Base-by-base conservation (phyloP, 2,329 filamentous ascomycete species). In the Clonostachys solani region DNA sequence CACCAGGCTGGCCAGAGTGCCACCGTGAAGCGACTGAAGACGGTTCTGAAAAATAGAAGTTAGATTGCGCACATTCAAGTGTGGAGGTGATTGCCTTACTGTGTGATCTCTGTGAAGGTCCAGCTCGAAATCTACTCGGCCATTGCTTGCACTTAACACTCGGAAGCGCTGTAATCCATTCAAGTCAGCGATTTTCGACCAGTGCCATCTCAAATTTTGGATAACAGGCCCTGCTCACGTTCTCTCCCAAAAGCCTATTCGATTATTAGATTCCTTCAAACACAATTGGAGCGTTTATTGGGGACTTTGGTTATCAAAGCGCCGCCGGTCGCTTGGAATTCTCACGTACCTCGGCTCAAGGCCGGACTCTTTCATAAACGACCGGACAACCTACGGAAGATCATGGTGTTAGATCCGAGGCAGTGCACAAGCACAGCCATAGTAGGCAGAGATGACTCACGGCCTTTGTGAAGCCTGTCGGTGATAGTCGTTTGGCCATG, bases 321-420 rank as follows among this genome's bases (percentile, higher is more conserved):
- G 10, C 23, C 23, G 23, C 23, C 10, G 23, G 23, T 29, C 40
- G 33, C 35, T 10, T 15, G 23, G 17, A n/a, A 18, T 43, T 18
- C 15, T 15, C n/a, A 23, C 69, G 58, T 62, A 95, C 92, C 88
- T 87, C 63, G 90, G 90, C 66, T 96, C 92, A 17, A 97, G 71
- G 7, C 92, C 92, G 6, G 91, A 96, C 53, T 89, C 87, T 54
- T 81, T 80, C 71, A 88, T 82, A 66, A 96, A 96, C 3, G 89
- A 92, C 63, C 87, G 86, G 74, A 90, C 80, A 42, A 95, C 89
- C 89, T 94, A 49, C 10, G 12, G 18, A 43, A 33, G 42, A 16
- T 42, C 33, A n/a, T 38, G 35, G 8, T 18, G 34, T 45, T 8
- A 45, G 34, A 42, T 17, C 7, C 17, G 17, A n/a, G 33, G 23